Evolutionary conservation across 2,329 filamentous ascomycete species (phyloP), one percentile per base, ranked within the genome.

Genomic region (Neopestalotiopsis rosae): DNA sequence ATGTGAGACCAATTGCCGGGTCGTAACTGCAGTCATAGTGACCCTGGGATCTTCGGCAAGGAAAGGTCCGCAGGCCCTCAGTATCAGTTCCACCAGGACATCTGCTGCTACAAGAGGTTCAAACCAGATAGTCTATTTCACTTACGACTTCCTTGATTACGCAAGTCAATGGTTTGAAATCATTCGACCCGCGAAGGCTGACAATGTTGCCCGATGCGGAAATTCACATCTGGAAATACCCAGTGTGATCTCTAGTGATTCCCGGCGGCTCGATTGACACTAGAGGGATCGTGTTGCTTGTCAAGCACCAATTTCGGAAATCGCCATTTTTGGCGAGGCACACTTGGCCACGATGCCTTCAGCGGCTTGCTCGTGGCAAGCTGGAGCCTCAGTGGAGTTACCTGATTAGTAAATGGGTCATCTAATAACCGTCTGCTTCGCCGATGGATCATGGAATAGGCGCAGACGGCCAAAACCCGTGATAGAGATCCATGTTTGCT

Each of bases 91-190:
- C 34, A 61, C 59, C 28, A 40, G 32, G 56, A 61, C 6, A 61
- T 61, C 34, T 61, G 59, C 59, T 61, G 9, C 3, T 20, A 12
- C 12, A 38, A 61, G 9, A 34, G 34, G 14, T 12, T 61, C 17
- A 17, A 61, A 40, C 30, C 59, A 61, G 59, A 61, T 61, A 17
- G 3, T 38, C 59, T 40, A 20, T 40, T 61, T 61, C 59, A 17
- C 17, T 61, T 61, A 17, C 34, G 59, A 61, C 59, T 61, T 61
- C 9, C 59, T 61, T 38, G 5, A 9, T 38, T 61, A 61, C 59
- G 59, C 59, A 61, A 61, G 28, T 61, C 59, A 61, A 38, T 61
- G 7, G 59, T 38, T 61, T 30, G 59, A 61, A 61, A 61, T 61
- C 1, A 13, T 61, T 61, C 32, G 59, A 61, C 17, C 5, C 28